A percentile compares a stretch with the other conserved stretches of the same genome.
Conservation (phyloP, 441 rosid species). For the Hura crepitans region DNA sequence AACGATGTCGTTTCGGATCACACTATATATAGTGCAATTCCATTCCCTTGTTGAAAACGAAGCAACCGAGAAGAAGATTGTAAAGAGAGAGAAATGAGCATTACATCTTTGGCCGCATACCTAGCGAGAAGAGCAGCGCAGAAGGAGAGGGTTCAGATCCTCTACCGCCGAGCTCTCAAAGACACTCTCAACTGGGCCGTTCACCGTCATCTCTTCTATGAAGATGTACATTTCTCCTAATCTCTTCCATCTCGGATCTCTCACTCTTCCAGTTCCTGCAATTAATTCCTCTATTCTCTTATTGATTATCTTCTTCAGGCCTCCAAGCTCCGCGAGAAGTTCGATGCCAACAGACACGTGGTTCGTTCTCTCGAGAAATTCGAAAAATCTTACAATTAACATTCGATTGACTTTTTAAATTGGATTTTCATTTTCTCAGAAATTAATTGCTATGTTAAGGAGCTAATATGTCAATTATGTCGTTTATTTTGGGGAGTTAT, state of each 20-base stretch:
- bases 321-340: slow-evolving; percentile 65
- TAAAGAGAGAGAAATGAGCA: slow-evolving; percentile 47
- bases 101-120: slow-evolving; percentile 57
- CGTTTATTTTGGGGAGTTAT: slow-evolving; percentile 21
- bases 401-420: not conserved
- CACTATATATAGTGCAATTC: no score
- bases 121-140: slow-evolving; percentile 83
- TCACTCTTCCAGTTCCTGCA: not conserved
- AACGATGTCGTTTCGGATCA: not conserved
- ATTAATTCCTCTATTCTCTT: not conserved
- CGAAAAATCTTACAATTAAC: no score
- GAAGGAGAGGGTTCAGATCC: slow-evolving; percentile 86
- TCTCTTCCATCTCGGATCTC: slow-evolving; percentile 7
- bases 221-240: slow-evolving; percentile 43
- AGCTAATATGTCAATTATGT: not conserved
- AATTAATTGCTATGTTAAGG: no score
- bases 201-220: slow-evolving; percentile 86
- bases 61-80: not conserved
- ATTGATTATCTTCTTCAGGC: slow-evolving; percentile 42
- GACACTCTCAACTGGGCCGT: slow-evolving; percentile 97
- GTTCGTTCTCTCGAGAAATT: slow-evolving; percentile 35
- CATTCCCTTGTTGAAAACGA: not conserved
- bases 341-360: slow-evolving; percentile 73
- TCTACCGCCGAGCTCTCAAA: slow-evolving; percentile 88
- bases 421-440: not conserved